Evolutionary conservation across 169 alveolate species (phyloP), one percentile per base, ranked within the genome.

Genomic region (Fabrea salina): DNA sequence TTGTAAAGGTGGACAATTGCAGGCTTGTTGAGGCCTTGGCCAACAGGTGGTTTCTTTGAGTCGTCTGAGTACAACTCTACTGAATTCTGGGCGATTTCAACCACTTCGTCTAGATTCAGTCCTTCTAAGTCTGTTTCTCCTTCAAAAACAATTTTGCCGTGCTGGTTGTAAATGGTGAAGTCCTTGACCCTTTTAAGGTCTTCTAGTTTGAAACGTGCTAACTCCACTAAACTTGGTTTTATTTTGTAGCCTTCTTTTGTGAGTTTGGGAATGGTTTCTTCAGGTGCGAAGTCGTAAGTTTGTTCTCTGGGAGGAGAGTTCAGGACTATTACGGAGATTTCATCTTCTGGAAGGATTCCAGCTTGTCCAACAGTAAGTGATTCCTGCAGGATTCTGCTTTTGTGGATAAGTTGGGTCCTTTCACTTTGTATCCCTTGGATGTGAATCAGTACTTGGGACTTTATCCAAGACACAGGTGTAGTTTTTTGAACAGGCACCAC

Each of bases 1-100:
- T 78, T 61, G 33, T 44, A 78, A 22, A 78, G 43, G 8, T 8
- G 2, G 13, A 78, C 78, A 0, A 39, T 19, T 30, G 84, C 84
- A 1, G 70, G 70, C 30, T 50, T 61, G 37, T 78, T 66, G 0
- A 78, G 49, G 1, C 80, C 75, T 49, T 78, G 25, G 0, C 75
- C 84, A 0, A 51, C 54, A 32, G 33, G 25, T 22, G 83, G 78
- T 54, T 59, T 76, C n/a, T 40, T 6, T n/a, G 25, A 30, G n/a
- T 74, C 82, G 44, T 78, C 58, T 0, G 84, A 80, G 49, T 64
- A 78, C 4, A 51, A 79, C 4, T 56, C 66, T 22, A 72, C 54
- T 0, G 40, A 11, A 30, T 19, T 39, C 11, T 49, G 41, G 41
- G 39, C 70, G 6, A 78, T 64, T 0, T 0, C 3, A 0, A 78